A percentile compares a stretch with the other conserved stretches of the same genome.
These are phyloP conservation scores for Metschnikowia noctiluminum DNA, from an alignment of 805 yeast species.

Conservation along the genomic window DNA sequence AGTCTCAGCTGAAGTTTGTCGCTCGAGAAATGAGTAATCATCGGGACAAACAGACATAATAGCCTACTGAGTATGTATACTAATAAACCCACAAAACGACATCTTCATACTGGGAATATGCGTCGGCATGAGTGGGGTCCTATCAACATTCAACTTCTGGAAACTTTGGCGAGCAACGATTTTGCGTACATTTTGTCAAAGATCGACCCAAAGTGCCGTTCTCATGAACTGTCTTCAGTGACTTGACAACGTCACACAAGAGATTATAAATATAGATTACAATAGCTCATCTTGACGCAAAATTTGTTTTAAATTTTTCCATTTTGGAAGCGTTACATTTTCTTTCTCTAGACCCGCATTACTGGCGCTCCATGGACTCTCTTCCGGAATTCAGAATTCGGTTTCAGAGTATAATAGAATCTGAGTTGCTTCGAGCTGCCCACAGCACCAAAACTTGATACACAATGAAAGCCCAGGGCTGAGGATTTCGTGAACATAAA, in stretches of 20 bases:
- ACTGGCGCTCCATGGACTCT: too few species aligned
- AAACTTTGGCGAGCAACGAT: background rate
- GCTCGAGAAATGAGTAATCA: background rate
- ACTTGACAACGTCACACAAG: background rate
- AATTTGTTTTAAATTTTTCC: background rate
- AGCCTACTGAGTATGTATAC: background rate
- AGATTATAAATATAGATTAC: background rate
- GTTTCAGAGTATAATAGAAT: too few species aligned
- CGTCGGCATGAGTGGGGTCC: background rate
- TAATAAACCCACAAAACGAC: background rate
- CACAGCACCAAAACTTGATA: too few species aligned
- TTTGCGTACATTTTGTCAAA: background rate
- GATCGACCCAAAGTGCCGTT: background rate
- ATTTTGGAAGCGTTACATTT: too few species aligned
- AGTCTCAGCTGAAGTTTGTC: background rate
- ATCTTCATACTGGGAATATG: background rate
- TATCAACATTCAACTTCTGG: background rate
- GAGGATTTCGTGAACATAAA: too few species aligned
- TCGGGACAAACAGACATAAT: background rate
- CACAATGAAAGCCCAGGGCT: too few species aligned
- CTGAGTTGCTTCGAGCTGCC: too few species aligned
- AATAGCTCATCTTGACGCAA: background rate
- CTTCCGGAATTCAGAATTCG: too few species aligned
- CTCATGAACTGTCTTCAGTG: background rate
- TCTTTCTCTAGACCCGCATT: too few species aligned